Evolutionary conservation across 129 eudicot species (phyloP).

Genomic region (Silybum marianum): DNA sequence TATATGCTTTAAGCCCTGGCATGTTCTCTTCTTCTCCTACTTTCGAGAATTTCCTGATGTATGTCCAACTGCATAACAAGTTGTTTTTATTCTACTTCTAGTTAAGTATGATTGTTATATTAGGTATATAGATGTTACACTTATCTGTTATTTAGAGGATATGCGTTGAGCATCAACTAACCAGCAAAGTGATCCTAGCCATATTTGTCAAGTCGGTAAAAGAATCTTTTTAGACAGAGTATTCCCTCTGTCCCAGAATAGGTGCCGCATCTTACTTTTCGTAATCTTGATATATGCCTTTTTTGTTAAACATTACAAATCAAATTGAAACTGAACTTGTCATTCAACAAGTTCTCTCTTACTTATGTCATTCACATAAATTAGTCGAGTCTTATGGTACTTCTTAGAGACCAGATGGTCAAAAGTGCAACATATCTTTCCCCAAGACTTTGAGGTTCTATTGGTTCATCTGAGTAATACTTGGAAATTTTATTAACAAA

Average conservation of each 20-base stretch:
- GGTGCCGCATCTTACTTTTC: conserved; percentile 13
- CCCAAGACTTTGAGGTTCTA: neutral
- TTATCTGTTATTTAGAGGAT: conserved; percentile 24
- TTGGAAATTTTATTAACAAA: neutral
- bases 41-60: neutral
- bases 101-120: conserved; percentile 2
- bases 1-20: neutral
- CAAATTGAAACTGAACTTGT: neutral
- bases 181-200: conserved; percentile 9
- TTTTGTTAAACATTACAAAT: conserved; percentile 5
- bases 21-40: conserved; percentile 1
- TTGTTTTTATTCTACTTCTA: conserved; percentile 3
- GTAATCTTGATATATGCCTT: conserved; percentile 19
- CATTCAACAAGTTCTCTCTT: conserved; percentile 6
- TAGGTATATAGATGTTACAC: conserved; percentile 10
- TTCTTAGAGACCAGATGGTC: too few species aligned
- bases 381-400: neutral
- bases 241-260: conserved; percentile 17
- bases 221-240: conserved; percentile 24
- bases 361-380: neutral
- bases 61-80: conserved; percentile 10
- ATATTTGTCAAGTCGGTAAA: conserved; percentile 17
- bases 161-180: conserved; percentile 7
- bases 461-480: neutral
- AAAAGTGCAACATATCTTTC: too few species aligned